Evolutionary conservation across 495 filamentous ascomycete genomes (phyloP).

Genomic region (Margaritispora aquatica): DNA sequence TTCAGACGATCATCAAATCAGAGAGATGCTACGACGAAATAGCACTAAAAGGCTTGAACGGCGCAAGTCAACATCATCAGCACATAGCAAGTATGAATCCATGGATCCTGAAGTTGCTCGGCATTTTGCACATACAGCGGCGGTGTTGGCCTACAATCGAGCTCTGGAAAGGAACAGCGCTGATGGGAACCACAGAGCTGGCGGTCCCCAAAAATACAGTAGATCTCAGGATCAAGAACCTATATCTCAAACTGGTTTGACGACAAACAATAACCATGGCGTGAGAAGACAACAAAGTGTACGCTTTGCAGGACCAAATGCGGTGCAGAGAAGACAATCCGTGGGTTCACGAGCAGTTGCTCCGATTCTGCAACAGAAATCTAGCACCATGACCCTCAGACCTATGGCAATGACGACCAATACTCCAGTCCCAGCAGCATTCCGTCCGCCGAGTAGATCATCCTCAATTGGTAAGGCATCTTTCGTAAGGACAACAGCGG

Average conservation of each 20-base stretch:
- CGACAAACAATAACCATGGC: background rate
- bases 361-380: background rate
- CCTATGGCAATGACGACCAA: conserved; percentile 19
- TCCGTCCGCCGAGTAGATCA: conserved; percentile 26
- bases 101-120: conserved; percentile 50
- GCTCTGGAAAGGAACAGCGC: conserved; percentile 43
- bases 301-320: conserved; percentile 43
- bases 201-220: background rate
- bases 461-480: conserved; percentile 31
- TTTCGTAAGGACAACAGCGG: conserved; percentile 25
- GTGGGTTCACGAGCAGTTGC: conserved; percentile 19
- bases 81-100: conserved; percentile 39
- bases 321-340: conserved; percentile 17
- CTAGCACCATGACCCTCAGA: conserved; percentile 8
- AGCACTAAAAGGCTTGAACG: conserved; percentile 44
- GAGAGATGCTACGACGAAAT: conserved; percentile 40
- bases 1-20: conserved; percentile 9
- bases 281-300: conserved; percentile 44
- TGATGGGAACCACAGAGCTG: conserved; percentile 26
- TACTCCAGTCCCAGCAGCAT: conserved; percentile 20
- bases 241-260: conserved; percentile 3
- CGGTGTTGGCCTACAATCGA: conserved; percentile 56
- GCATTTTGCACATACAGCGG: conserved; percentile 60
- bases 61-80: conserved; percentile 59
- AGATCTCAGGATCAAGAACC: conserved; percentile 25